A percentile compares a stretch with the other conserved stretches of the same genome.
phyloP scores from a whole-genome alignment of 2,329 filamentous ascomycete genomes.

The Fusarium sp. region DNA sequence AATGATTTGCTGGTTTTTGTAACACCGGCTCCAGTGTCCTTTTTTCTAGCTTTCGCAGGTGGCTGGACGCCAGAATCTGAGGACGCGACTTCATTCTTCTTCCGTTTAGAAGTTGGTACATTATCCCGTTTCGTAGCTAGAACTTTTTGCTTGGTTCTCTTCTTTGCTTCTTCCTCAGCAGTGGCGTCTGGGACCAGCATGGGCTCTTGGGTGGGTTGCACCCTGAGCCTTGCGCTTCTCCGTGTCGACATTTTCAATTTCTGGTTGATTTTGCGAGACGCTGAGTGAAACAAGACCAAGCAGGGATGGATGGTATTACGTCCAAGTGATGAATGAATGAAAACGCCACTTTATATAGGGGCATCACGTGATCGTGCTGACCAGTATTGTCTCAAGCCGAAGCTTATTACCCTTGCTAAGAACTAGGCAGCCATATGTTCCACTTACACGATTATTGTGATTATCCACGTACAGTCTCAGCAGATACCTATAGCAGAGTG shows the following conservation, averaged over 20 bases:
- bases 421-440: no score
- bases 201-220: neutral
- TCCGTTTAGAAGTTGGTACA: neutral
- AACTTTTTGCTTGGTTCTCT: slow-evolving; percentile 18
- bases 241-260: slow-evolving; percentile 16
- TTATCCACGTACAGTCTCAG: no score
- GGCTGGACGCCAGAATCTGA: neutral
- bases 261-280: no score
- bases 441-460: no score
- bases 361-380: neutral
- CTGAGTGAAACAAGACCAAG: no score
- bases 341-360: neutral
- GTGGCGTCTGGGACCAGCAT: neutral
- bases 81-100: neutral
- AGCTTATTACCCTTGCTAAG: no score
- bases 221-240: slow-evolving; percentile 32
- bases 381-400: no score
- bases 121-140: neutral
- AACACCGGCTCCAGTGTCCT: neutral
- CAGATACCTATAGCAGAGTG: no score
- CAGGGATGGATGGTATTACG: no score
- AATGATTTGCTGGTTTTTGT: neutral
- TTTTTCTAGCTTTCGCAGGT: neutral
- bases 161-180: neutral
- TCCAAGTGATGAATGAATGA: no score